Percentiles rank a stretch among this genome's conserved stretches.
These are phyloP conservation scores for Tilletia indica DNA, from an alignment of 1,284 basidiomycete genomes.

Conservation along the genomic window DNA sequence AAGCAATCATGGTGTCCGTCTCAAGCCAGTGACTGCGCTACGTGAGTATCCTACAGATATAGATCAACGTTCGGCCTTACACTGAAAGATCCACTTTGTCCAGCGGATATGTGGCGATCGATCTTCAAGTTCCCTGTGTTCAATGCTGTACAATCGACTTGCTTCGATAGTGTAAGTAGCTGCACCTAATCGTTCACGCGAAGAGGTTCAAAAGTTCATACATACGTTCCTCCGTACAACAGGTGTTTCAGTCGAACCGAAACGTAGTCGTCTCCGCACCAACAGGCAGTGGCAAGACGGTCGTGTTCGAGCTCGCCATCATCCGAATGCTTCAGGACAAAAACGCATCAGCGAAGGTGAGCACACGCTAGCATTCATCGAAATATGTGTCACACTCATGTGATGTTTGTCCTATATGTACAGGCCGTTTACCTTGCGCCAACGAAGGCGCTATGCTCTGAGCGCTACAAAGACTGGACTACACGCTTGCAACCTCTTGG, in stretches of 20 bases:
- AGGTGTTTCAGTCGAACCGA: constrained; percentile 70
- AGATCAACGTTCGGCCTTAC: neutral
- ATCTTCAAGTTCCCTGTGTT: constrained; percentile 84
- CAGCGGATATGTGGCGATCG: constrained; percentile 75
- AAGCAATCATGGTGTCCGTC: neutral
- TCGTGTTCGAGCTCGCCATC: constrained; percentile 86
- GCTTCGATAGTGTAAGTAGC: constrained; percentile 69
- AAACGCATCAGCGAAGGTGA: constrained; percentile 22
- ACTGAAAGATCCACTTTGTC: neutral
- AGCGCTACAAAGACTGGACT: constrained; percentile 80
- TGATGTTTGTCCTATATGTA: neutral
- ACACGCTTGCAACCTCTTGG: constrained; percentile 73
- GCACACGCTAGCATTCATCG: neutral
- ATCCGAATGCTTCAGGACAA: constrained; percentile 69
- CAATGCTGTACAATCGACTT: constrained; percentile 82
- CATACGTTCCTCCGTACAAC: neutral
- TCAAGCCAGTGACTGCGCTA: constrained; percentile 2
- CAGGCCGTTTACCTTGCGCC: constrained; percentile 92
- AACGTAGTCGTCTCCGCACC: constrained; percentile 67
- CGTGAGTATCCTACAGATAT: neutral
- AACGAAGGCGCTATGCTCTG: constrained; percentile 79
- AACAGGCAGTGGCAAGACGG: constrained; percentile 56
- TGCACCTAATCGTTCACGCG: neutral
- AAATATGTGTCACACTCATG: neutral
- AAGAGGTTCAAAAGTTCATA: neutral